Percentiles rank a stretch among this genome's conserved stretches.
Conservation (phyloP, 805 yeast species). For the Cyberlindnera amylophila region DNA sequence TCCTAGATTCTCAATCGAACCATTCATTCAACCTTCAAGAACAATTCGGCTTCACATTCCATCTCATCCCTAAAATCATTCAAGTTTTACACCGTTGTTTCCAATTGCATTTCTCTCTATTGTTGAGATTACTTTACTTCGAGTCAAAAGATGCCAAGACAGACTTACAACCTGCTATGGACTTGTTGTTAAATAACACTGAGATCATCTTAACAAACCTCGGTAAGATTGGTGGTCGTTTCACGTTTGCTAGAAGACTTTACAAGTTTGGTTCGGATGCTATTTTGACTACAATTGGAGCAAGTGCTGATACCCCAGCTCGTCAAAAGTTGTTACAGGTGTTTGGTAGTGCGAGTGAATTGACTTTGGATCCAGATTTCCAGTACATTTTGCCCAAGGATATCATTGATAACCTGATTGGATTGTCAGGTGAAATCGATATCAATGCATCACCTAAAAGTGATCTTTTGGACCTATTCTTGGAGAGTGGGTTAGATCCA, state of each 20-base stretch:
- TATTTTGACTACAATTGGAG: conserved; percentile 3
- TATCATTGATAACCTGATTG: conserved; percentile 2
- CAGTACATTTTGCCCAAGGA: conserved; percentile 12
- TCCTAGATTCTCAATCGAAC: conserved; percentile 9
- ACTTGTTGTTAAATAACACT: conserved; percentile 3
- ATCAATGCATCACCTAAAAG: background rate
- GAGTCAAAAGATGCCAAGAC: conserved; percentile 4
- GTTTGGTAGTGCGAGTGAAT: background rate
- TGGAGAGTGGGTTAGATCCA: conserved; percentile 9
- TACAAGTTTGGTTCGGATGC: conserved; percentile 8
- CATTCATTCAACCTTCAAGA: conserved; percentile 10
- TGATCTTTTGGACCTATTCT: conserved; percentile 5
- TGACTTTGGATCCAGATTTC: conserved; percentile 4
- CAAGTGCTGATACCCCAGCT: conserved; percentile 1
- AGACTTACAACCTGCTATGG: conserved; percentile 1
- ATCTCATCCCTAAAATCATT: conserved; percentile 14
- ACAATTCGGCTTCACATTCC: conserved; percentile 16
- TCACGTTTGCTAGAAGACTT: conserved; percentile 3
- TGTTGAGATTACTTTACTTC: conserved; percentile 10
- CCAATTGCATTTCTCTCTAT: conserved; percentile 13
- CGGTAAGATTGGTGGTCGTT: conserved; percentile 6
- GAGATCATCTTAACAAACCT: conserved; percentile 7
- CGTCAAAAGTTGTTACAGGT: conserved; percentile 2
- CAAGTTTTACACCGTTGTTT: conserved; percentile 14
- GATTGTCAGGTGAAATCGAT: conserved; percentile 3